Percentiles rank a stretch among this genome's conserved stretches.
Evolutionary conservation across 2,329 filamentous ascomycete species (phyloP).

Genomic region (Pseudogymnoascus sp.): DNA sequence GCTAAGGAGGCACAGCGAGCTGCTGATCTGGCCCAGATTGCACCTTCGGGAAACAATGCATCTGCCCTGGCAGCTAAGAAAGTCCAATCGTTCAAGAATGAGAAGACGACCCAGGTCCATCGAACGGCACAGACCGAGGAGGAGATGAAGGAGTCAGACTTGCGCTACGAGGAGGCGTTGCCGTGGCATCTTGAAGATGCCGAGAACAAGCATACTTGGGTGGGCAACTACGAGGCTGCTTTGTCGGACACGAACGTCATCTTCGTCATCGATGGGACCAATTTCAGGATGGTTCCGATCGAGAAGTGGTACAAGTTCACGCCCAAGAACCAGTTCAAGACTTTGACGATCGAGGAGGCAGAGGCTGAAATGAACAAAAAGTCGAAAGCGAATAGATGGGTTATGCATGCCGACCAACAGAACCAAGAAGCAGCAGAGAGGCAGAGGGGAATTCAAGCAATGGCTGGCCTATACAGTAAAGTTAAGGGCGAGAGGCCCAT

Average conservation of each 20-base stretch:
- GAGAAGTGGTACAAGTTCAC: conserved; percentile 95
- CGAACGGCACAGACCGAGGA: conserved; percentile 66
- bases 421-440: conserved; percentile 47
- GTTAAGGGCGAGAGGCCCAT: conserved; percentile 62
- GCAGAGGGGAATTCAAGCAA: conserved; percentile 45
- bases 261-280: conserved; percentile 59
- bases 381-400: conserved; percentile 69
- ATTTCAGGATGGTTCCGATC: conserved; percentile 78
- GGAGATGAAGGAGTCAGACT: conserved; percentile 60
- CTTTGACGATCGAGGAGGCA: conserved; percentile 73
- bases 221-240: conserved; percentile 82
- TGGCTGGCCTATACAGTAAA: conserved; percentile 38
- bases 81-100: conserved; percentile 61
- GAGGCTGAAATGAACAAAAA: conserved; percentile 78
- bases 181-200: conserved; percentile 97
- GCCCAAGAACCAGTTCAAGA: conserved; percentile 70
- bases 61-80: conserved; percentile 26
- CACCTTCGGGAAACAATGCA: conserved; percentile 62
- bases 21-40: conserved; percentile 85
- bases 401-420: conserved; percentile 59
- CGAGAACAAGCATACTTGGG: conserved; percentile 90
- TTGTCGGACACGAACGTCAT: conserved; percentile 81
- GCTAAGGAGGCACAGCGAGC: conserved; percentile 82
- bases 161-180: conserved; percentile 87
- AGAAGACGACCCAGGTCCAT: conserved; percentile 81